phyloP scores from a whole-genome alignment of 2,329 filamentous ascomycete genomes.

The Pseudocercospora fuligena region DNA sequence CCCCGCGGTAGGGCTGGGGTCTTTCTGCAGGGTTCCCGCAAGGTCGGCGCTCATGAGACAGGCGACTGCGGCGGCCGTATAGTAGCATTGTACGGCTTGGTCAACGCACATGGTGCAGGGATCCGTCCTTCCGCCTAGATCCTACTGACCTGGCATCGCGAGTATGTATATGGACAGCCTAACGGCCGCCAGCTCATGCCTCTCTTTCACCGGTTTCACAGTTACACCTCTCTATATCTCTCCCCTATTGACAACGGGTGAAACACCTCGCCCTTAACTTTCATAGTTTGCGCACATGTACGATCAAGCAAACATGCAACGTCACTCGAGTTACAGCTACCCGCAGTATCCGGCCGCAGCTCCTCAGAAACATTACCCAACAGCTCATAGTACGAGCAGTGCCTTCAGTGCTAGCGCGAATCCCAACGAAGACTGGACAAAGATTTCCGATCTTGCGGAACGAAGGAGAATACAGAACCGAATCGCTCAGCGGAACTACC shows the following conservation, averaged over 20 bases:
- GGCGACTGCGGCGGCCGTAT: conserved; percentile 7
- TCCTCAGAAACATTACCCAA: conserved; percentile 66
- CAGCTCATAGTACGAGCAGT: conserved; percentile 80
- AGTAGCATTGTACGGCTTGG: conserved; percentile 11
- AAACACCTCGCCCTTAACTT: conserved; percentile 2
- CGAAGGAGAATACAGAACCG: conserved; percentile 94
- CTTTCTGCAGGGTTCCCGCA: conserved; percentile 12
- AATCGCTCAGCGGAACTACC: conserved; percentile 97
- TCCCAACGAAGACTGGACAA: conserved; percentile 98
- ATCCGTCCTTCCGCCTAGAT: conserved; percentile 30
- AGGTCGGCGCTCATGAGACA: conserved; percentile 10
- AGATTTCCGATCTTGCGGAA: conserved; percentile 96
- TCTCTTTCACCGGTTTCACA: conserved; percentile 22
- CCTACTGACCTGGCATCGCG: conserved; percentile 26
- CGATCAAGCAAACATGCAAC: conserved; percentile 46
- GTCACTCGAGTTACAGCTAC: conserved; percentile 52
- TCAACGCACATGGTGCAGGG: conserved; percentile 22
- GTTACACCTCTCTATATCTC: conserved; percentile 16
- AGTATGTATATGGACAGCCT: conserved; percentile 30
- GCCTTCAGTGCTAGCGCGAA: conserved; percentile 94
- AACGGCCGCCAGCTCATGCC: conserved; percentile 19
- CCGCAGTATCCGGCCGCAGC: conserved; percentile 43
- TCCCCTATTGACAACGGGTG: not conserved
- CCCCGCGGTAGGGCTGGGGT: conserved; percentile 8
- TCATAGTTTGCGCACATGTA: conserved; percentile 28